phyloP scores from a whole-genome alignment of 345 rosid species.

The Acer negundo region DNA sequence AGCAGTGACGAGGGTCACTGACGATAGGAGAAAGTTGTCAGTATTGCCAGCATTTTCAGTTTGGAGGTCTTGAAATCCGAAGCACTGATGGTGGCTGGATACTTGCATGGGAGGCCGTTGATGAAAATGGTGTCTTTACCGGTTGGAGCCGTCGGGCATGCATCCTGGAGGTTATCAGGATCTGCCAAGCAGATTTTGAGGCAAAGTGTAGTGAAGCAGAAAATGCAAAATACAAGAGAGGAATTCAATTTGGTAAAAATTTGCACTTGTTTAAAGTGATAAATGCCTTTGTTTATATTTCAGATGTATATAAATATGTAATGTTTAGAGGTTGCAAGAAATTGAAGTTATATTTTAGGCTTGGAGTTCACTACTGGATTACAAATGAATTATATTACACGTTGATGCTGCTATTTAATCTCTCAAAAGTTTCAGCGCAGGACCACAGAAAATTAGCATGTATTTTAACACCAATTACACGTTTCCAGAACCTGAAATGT shows the following conservation, averaged over 20 bases:
- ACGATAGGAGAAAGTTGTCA: slow-evolving; percentile 48
- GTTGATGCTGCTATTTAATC: slow-evolving; percentile 15
- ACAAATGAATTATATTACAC: slow-evolving; percentile 39
- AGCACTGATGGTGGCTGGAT: slow-evolving; percentile 40
- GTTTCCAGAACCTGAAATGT: slow-evolving; percentile 22
- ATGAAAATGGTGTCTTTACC: slow-evolving; percentile 44
- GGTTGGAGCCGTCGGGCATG: slow-evolving; percentile 57
- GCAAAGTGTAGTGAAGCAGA: slow-evolving; percentile 25
- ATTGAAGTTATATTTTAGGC: slow-evolving; percentile 27
- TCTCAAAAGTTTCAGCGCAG: neutral
- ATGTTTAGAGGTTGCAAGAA: slow-evolving; percentile 27
- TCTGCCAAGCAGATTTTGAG: slow-evolving; percentile 40
- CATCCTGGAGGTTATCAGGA: slow-evolving; percentile 56
- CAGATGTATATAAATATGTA: slow-evolving; percentile 11
- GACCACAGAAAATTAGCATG: neutral
- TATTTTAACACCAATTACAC: neutral
- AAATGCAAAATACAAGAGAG: slow-evolving; percentile 19
- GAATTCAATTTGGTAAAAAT: slow-evolving; percentile 37
- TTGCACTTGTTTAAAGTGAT: neutral
- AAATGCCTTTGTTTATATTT: slow-evolving; percentile 9
- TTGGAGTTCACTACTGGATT: slow-evolving; percentile 52
- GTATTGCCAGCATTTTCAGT: slow-evolving; percentile 59
- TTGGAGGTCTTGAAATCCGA: slow-evolving; percentile 70
- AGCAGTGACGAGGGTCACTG: slow-evolving; percentile 52
- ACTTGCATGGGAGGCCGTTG: slow-evolving; percentile 83